phyloP scores from a whole-genome alignment of 1,284 basidiomycete genomes.

The Xerocomus amazonicus region DNA sequence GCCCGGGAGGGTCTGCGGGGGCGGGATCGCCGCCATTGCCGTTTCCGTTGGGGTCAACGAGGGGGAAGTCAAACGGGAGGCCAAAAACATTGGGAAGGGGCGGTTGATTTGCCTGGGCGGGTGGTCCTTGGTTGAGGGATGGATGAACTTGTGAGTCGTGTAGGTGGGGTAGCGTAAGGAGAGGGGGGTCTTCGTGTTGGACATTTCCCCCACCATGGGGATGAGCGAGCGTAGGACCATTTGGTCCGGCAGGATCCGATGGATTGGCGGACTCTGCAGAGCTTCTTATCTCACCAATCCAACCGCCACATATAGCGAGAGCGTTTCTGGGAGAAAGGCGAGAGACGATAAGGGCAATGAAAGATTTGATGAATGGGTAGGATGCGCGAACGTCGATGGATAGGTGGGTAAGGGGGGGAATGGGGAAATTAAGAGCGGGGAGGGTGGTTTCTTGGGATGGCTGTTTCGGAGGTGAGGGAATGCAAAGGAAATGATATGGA shows the following conservation, averaged over 20 bases:
- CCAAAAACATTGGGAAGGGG: background rate
- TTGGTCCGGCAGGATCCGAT: background rate
- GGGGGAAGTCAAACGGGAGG: no score
- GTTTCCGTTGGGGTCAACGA: background rate
- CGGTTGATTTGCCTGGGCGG: background rate
- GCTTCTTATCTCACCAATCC: conserved; percentile 26
- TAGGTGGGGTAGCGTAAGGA: conserved; percentile 7
- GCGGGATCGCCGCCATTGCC: conserved; percentile 1
- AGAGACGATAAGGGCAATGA: conserved; percentile 18
- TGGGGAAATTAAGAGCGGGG: conserved; percentile 35
- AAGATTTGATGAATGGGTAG: conserved; percentile 12
- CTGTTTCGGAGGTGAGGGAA: conserved; percentile 31
- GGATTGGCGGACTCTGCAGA: conserved; percentile 6
- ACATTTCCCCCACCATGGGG: background rate
- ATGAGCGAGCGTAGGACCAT: background rate
- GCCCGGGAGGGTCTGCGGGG: conserved; percentile 5
- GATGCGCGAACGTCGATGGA: conserved; percentile 47
- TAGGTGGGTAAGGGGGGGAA: conserved; percentile 45
- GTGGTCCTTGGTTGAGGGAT: no score
- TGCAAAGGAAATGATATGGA: background rate
- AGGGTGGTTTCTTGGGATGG: conserved; percentile 26
- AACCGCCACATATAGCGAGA: conserved; percentile 27
- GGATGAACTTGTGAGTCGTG: no score
- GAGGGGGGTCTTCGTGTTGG: conserved; percentile 14
- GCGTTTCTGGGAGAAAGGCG: conserved; percentile 20